Conservation (phyloP, 2,329 filamentous ascomycete species). For the Monosporascus cannonballus region DNA sequence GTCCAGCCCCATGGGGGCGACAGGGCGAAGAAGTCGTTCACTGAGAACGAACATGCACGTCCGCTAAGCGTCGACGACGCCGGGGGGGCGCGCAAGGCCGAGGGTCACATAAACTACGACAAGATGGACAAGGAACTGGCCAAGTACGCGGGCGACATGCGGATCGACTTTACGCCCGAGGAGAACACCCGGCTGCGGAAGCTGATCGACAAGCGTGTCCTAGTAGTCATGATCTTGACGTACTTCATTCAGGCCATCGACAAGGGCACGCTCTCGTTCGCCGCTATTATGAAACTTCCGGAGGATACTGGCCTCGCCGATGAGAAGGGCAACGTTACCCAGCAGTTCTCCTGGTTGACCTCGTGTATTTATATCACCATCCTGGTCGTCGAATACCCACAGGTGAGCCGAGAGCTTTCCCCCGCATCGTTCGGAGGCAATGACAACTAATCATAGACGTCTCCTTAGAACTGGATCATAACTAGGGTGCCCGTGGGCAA, state of each 20-base stretch:
- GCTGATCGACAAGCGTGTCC: constrained; percentile 61
- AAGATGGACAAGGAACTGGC: constrained; percentile 64
- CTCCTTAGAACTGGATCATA: constrained; percentile 41
- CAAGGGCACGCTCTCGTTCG: constrained; percentile 61
- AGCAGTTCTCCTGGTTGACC: constrained; percentile 63
- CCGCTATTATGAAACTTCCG: constrained; percentile 57
- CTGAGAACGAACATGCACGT: constrained; percentile 21
- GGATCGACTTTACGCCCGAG: constrained; percentile 51
- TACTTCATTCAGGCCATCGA: constrained; percentile 69
- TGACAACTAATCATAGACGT: neutral
- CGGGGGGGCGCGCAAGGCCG: constrained; percentile 33
- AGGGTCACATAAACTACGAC: constrained; percentile 42
- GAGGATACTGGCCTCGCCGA: constrained; percentile 43
- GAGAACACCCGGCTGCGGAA: constrained; percentile 56
- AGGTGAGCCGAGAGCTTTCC: constrained; percentile 24
- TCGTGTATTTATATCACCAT: constrained; percentile 71
- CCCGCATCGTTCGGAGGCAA: neutral
- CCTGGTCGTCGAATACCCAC: constrained; percentile 65
- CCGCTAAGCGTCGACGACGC: constrained; percentile 25
- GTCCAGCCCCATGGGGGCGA: constrained; percentile 16
- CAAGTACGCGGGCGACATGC: constrained; percentile 55
- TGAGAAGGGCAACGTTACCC: constrained; percentile 25
- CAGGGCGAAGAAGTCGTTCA: constrained; percentile 16
- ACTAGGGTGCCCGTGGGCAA: constrained; percentile 62
- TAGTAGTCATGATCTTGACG: constrained; percentile 65